Evolutionary conservation across 192 early-diverging fungal genomes (phyloP), one percentile per base, ranked within the genome.

Genomic region (Rhizophagus clarus): DNA sequence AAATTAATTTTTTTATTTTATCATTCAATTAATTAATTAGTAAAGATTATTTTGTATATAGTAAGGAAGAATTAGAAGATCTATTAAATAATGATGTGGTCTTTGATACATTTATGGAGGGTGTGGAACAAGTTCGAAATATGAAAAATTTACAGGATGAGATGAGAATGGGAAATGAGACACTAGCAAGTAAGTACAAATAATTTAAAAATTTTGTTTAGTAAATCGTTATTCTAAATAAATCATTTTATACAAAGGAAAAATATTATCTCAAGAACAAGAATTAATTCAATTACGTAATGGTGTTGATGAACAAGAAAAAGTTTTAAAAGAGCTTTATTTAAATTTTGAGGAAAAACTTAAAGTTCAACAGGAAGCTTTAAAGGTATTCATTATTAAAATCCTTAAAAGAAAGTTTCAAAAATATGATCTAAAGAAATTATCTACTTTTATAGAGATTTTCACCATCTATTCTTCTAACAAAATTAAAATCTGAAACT

Each of bases 1-100:
- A n/a, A n/a, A n/a, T n/a, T n/a, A n/a, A 24, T 37, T 70, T 69
- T 71, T 28, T 45, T 68, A 1, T 69, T 10, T 7, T n/a, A 28
- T 32, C 1, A 14, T 11, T 56, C 12, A 20, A 24, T 22, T 29
- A 49, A 14, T 60, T 51, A 32, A 51, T 74, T 31, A 14, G 34
- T 15, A 28, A 32, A 2, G 56, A 73, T 49, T 6, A 14, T 51
- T 49, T 74, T 56, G 20, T 49, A 22, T 37, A 2, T 37, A 87
- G 86, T 31, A 78, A 80, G 61, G 84, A 85, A 68, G 82, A 87
- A 56, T 31, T 84, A 28, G 80, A 85, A 49, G 86, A 87, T 42
- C 42, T 87, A 3, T 40, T 82, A 49, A 60, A 73, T 3, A 85
- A 83, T 73, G 86, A 87, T 68, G 42, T 69, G 22, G 67, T 83